These are phyloP conservation scores for Geopyxis carbonaria DNA, from an alignment of 495 filamentous ascomycete genomes.

Conservation along the genomic window DNA sequence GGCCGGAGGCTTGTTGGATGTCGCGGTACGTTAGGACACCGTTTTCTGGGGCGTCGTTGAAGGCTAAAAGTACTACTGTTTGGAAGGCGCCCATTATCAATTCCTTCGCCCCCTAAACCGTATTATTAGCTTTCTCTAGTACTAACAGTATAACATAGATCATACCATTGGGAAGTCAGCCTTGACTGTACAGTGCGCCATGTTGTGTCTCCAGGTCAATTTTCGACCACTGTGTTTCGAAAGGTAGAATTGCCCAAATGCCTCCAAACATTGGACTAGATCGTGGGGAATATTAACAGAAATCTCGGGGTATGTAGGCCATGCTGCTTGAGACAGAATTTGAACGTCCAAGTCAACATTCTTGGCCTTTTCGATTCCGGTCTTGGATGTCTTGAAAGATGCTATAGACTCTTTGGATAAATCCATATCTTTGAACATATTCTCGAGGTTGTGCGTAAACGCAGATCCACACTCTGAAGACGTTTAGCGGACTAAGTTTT, in stretches of 20 bases:
- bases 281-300: slow-evolving; percentile 55
- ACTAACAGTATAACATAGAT: background rate
- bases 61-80: slow-evolving; percentile 79
- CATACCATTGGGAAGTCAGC: slow-evolving; percentile 48
- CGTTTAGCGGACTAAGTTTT: slow-evolving; percentile 1
- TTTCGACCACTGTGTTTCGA: slow-evolving; percentile 71
- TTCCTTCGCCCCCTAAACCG: slow-evolving; percentile 47
- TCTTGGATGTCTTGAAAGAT: slow-evolving; percentile 43
- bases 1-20: slow-evolving; percentile 49
- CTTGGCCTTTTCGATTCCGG: slow-evolving; percentile 28
- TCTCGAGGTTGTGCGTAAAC: slow-evolving; percentile 92
- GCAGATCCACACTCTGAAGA: slow-evolving; percentile 64
- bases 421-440: slow-evolving; percentile 98
- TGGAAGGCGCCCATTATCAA: slow-evolving; percentile 78
- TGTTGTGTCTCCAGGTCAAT: slow-evolving; percentile 78
- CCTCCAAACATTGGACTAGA: slow-evolving; percentile 46
- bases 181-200: slow-evolving; percentile 70
- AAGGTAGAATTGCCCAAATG: slow-evolving; percentile 69
- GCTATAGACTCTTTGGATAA: slow-evolving; percentile 68
- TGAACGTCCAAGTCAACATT: slow-evolving; percentile 69
- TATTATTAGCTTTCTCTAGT: background rate
- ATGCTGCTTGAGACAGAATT: slow-evolving; percentile 70
- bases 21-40: slow-evolving; percentile 47
- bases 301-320: slow-evolving; percentile 81
- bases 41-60: slow-evolving; percentile 50